Base-by-base conservation (phyloP, 768 basidiomycete genomes). In the Amanita brunnescens region DNA sequence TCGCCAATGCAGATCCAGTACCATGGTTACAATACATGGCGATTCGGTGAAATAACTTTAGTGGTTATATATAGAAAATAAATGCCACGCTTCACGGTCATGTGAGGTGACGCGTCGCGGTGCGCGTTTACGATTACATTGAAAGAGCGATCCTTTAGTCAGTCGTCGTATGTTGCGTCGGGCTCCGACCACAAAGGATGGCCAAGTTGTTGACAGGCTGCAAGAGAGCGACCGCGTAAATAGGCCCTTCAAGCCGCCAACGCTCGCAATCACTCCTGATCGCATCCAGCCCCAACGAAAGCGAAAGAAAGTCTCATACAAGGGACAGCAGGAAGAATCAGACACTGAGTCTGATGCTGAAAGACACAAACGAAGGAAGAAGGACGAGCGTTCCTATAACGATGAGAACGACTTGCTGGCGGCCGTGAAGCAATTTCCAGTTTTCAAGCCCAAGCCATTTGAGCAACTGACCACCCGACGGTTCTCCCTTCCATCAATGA, bases 241-340 rank as follows among this genome's bases (percentile, higher is more conserved):
- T 69, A 83, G 84, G 59, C 90, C 87, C 0, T 92, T 91, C 74
- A 91, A 89, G 62, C 70, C 83, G 1, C 90, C 90, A 3, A 75
- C 81, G 1, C 58, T 70, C 24, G 60, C 72, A 9, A 62, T 59
- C 35, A 59, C 70, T 9, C 58, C 74, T 18, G 76, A 79, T 40
- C 79, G 80, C 32, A 67, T 70, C 5, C 83, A 85, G 57, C 85
- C 83, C 0, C 74, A 75, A 57, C 78, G 92, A 21, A 96, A 95
- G 64, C 81, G 92, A 45, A 94, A 91, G 61, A 82, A 88, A 23
- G 82, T 92, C 20, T 90, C 86, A 0, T 95, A 95, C 74, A 89
- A 87, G 59, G 88, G 79, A 3, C 73, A 80, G 55, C 80, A 75
- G 39, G 72, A 60, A 5, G 78, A 72, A 44, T 76, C 79, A 18